Base-by-base conservation (phyloP, 768 basidiomycete genomes). In the Boletus barrowsii region DNA sequence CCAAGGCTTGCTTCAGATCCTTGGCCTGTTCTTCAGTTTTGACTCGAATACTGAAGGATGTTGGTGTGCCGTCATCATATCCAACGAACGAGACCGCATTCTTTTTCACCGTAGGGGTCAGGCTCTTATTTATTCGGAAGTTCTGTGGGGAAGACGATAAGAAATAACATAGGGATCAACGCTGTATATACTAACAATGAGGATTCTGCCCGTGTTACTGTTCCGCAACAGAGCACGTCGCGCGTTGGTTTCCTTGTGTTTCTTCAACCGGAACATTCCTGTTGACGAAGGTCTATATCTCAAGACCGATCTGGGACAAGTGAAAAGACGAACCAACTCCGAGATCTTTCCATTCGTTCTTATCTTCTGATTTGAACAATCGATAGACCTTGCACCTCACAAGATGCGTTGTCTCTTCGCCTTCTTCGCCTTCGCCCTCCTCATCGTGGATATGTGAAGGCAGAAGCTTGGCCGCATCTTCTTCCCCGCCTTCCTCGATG, bases 401-500 rank as follows among this genome's bases (percentile, higher is more conserved):
- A 42, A 74, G 70, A 66, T 87, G 77, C 29, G 72, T 71, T 4
- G 87, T 90, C 55, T 83, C 83, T 63, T 93, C 90, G 39, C 86
- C 78, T 65, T 93, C 87, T 71, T 93, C 90, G 29, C 90, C 90
- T 62, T 85, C 85, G 11, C 90, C 89, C 55, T 88, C 88, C 49
- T 75, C 75, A 58, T 88, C 88, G 57, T 86, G 82, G 51, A 72
- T 69, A n/a, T 54, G 59, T 10, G 55, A 61, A 18, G 67, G 60
- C 3, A 68, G 26, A 4, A 63, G 11, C 26, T 66, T 71, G 13
- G 47, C 37, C 3, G 33, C 32, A 17, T 71, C 73, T 3, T 72
- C 73, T 13, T 71, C 69, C 9, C 69, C 68, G 49, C 61, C 58
- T 37, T 68, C 68, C 29, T 64, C 63, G 5, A 51, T 60, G 18